Base-by-base conservation (phyloP, 257 asterid species). In the Ocimum tenuiflorum region DNA sequence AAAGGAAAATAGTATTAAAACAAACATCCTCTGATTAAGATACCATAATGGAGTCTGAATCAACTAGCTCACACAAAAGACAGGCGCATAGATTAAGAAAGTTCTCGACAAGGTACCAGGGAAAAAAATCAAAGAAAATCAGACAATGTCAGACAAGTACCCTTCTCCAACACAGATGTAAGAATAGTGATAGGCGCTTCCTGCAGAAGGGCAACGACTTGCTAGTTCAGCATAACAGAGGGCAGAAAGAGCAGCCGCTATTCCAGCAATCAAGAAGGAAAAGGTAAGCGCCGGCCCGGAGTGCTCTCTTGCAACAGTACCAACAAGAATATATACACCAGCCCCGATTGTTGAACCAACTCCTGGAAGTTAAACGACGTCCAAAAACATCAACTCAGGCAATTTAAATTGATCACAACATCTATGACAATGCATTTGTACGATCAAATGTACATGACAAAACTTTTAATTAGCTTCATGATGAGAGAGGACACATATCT, bases 331-430 rank as follows among this genome's bases (percentile, higher is more conserved):
- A 63, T 91, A 91, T 8, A 89, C 98, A 20, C 98, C 98, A 59
- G 98, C 96, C 6, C 98, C 98, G 8, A 91, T 91, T 1, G 98
- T 91, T 36, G 98, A 74, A 36, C 98, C 98, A 77, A 91, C 96
- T 63, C 98, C 98, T 91, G 66, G 8, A 71, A 59, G 61, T 74
- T 67, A 75, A 66, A 77, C 15, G 64, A 75, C 66, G 45, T 20
- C 27, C 23, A 50, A 10, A 51, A 71, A 31, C 50, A 47, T 24
- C 14, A 29, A 48, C 19, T 29, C 6, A 71, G 74, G 51, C 4
- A 53, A 43, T 7, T n/a, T 11, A n/a, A 43, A 60, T 68, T 33
- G 56, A 22, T 43, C 45, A 22, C 48, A 17, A 27, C 31, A 45
- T 52, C 67, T 69, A 65, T 4, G 14, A 11, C 47, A 56, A 27